Evolutionary conservation across 2,329 filamentous ascomycete genomes (phyloP).

Genomic region (Amauroascus verrucosus): DNA sequence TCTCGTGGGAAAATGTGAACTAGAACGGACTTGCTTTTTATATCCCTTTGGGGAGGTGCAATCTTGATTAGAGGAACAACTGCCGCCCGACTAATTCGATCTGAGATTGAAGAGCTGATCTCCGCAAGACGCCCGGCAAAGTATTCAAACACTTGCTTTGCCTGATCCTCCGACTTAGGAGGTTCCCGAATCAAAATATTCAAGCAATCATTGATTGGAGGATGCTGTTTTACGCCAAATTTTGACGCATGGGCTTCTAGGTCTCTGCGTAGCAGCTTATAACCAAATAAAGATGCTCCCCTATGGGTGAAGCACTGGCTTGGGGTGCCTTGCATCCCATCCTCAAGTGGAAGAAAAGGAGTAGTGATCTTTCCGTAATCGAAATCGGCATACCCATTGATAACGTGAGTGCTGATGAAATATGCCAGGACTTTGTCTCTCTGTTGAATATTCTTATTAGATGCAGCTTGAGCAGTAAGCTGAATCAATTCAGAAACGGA

Average conservation of each 20-base stretch:
- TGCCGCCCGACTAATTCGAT: conserved; percentile 51
- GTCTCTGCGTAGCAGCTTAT: conserved; percentile 63
- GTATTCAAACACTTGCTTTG: conserved; percentile 68
- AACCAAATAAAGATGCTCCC: conserved; percentile 65
- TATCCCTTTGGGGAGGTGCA: conserved; percentile 23
- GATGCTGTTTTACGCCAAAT: conserved; percentile 77
- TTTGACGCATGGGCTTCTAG: conserved; percentile 72
- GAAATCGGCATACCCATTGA: conserved; percentile 62
- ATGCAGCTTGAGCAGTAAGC: conserved; percentile 59
- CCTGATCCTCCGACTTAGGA: conserved; percentile 56
- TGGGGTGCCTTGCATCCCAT: conserved; percentile 58
- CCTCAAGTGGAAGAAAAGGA: conserved; percentile 63
- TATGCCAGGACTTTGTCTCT: conserved; percentile 67
- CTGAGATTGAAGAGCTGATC: conserved; percentile 51
- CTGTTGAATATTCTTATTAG: conserved; percentile 41
- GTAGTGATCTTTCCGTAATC: conserved; percentile 47
- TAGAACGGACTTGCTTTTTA: conserved; percentile 36
- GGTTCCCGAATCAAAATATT: conserved; percentile 61
- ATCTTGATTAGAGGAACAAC: conserved; percentile 58
- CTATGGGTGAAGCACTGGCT: conserved; percentile 74
- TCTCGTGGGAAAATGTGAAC: conserved; percentile 56
- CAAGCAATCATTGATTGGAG: conserved; percentile 66
- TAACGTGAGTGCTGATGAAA: conserved; percentile 68
- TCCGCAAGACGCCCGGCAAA: conserved; percentile 69
- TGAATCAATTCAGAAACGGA: conserved; percentile 62